phyloP scores from a whole-genome alignment of 2,329 filamentous ascomycete genomes.

The Sporothrix euskadiensis region DNA sequence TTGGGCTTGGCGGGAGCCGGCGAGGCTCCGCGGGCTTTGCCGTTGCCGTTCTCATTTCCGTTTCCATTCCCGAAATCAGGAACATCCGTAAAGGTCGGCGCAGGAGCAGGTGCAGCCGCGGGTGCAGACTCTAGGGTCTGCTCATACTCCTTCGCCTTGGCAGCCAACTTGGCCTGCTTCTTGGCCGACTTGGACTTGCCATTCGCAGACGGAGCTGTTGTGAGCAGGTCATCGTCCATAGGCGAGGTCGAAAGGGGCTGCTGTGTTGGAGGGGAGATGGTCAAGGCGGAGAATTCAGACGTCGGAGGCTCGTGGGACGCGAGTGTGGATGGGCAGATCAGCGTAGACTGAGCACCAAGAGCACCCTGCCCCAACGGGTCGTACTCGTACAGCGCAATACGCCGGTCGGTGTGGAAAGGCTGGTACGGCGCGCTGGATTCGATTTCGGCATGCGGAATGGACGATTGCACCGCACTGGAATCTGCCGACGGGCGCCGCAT shows the following conservation, averaged over 20 bases:
- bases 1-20: slow-evolving; percentile 20
- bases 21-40: background rate
- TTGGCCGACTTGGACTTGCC: slow-evolving; percentile 16
- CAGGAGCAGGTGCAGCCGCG: background rate
- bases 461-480: slow-evolving; percentile 58
- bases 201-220: background rate
- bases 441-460: slow-evolving; percentile 77
- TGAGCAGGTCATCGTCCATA: slow-evolving; percentile 2
- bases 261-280: slow-evolving; percentile 38
- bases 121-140: background rate
- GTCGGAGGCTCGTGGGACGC: slow-evolving; percentile 18
- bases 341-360: background rate
- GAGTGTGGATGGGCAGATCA: background rate
- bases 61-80: background rate
- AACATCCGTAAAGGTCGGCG: background rate
- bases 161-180: slow-evolving; percentile 23
- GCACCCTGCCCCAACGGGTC: slow-evolving; percentile 31
- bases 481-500: slow-evolving; percentile 41
- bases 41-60: background rate
- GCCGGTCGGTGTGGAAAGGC: slow-evolving; percentile 88
- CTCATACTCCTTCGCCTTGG: background rate
- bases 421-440: slow-evolving; percentile 95
- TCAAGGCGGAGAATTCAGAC: slow-evolving; percentile 12
- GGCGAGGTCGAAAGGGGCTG: slow-evolving; percentile 35
- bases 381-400: slow-evolving; percentile 76